phyloP scores from a whole-genome alignment of 768 basidiomycete genomes.

The Trametes punicea region DNA sequence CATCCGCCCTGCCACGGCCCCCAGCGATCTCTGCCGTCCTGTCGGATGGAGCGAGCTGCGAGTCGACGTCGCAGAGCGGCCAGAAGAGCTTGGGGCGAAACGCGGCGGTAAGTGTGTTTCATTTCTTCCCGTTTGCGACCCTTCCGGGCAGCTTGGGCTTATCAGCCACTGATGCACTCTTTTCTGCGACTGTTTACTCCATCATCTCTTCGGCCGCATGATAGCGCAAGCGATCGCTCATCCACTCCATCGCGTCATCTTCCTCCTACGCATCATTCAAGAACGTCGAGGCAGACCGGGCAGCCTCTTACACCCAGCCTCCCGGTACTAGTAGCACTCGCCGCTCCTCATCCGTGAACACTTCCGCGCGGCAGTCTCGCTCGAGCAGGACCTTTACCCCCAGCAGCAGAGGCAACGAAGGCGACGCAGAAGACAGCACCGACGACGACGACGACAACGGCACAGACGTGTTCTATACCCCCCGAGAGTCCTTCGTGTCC shows the following conservation, averaged over 20 bases:
- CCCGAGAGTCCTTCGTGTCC: conserved; percentile 36
- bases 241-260: conserved; percentile 21
- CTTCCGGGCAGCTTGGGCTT: conserved; percentile 1
- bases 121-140: neutral
- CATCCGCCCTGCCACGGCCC: neutral
- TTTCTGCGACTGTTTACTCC: no score
- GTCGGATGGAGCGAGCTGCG: neutral
- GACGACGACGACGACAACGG: conserved; percentile 33
- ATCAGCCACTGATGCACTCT: neutral
- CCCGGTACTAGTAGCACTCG: neutral
- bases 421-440: conserved; percentile 21
- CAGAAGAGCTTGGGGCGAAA: neutral
- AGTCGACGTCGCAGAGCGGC: neutral
- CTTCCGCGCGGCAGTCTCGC: conserved; percentile 11
- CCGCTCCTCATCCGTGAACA: conserved; percentile 2
- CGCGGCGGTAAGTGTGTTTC: neutral
- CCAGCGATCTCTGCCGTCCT: neutral
- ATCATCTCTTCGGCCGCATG: neutral
- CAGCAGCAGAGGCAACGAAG: conserved; percentile 16
- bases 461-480: conserved; percentile 61
- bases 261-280: conserved; percentile 18
- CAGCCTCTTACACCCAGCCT: conserved; percentile 2
- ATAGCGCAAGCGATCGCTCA: conserved; percentile 18
- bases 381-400: conserved; percentile 16
- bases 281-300: conserved; percentile 3